phyloP scores from a whole-genome alignment of 805 yeast genomes.

The Maudiozyma barnettii region DNA sequence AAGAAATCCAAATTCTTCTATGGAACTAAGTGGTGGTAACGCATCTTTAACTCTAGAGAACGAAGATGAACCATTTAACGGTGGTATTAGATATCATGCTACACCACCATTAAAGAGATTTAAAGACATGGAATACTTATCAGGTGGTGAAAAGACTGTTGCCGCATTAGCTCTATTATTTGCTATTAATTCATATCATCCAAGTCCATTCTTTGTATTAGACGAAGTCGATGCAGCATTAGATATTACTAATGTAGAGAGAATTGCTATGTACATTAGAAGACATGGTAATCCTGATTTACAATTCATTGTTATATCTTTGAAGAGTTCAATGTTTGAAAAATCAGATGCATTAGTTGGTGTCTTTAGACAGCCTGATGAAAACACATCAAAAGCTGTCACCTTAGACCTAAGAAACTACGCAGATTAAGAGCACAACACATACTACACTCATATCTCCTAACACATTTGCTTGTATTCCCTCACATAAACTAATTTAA shows the following conservation, averaged over 20 bases:
- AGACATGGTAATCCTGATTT: conserved; percentile 65
- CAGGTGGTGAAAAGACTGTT: conserved; percentile 95
- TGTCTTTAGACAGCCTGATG: conserved; percentile 71
- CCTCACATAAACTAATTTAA: too few relatives aligned
- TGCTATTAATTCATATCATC: conserved; percentile 82
- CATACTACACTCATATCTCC: neutral
- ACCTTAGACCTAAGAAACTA: conserved; percentile 64
- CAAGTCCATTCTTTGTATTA: conserved; percentile 90
- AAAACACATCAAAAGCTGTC: conserved; percentile 62
- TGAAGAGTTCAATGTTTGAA: conserved; percentile 81
- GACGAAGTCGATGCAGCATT: conserved; percentile 99
- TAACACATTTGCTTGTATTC: neutral
- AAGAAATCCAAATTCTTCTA: conserved; percentile 38
- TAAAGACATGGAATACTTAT: conserved; percentile 80
- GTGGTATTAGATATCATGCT: conserved; percentile 83
- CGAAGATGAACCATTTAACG: conserved; percentile 78
- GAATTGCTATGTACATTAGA: conserved; percentile 77
- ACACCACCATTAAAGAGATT: conserved; percentile 95
- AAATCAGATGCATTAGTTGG: conserved; percentile 88
- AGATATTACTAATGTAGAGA: conserved; percentile 78
- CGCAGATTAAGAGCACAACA: conserved; percentile 28
- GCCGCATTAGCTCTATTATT: conserved; percentile 91
- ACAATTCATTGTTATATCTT: conserved; percentile 87
- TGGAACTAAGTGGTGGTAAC: conserved; percentile 82
- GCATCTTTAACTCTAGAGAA: conserved; percentile 82